phyloP scores from a whole-genome alignment of 106 monocot species.

The Allium sativum region DNA sequence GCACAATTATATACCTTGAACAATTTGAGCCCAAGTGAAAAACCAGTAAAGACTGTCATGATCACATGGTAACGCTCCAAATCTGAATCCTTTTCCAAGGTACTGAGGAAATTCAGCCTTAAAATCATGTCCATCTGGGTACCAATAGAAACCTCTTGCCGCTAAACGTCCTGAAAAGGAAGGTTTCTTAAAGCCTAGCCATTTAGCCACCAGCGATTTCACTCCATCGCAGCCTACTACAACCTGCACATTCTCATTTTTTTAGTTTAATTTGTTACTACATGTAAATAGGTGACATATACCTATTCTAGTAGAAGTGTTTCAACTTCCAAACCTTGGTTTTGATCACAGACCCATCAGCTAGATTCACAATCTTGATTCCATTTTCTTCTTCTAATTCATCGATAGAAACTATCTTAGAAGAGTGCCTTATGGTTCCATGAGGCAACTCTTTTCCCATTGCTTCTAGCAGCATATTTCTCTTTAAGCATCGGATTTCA shows the following conservation, averaged over 20 bases:
- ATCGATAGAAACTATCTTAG: slow-evolving; percentile 37
- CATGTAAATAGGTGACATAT: no score
- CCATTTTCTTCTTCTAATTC: slow-evolving; percentile 16
- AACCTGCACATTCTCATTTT: slow-evolving; percentile 18
- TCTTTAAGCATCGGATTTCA: slow-evolving; percentile 37
- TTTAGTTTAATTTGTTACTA: background rate
- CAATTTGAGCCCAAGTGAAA: slow-evolving; percentile 34
- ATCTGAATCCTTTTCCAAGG: slow-evolving; percentile 34
- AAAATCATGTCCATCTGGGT: slow-evolving; percentile 41
- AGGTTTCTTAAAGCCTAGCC: slow-evolving; percentile 45
- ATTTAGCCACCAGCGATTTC: slow-evolving; percentile 63
- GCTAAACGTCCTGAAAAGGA: slow-evolving; percentile 31
- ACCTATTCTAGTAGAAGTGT: no score
- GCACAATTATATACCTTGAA: slow-evolving; percentile 18
- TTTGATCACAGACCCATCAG: slow-evolving; percentile 47
- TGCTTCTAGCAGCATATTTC: slow-evolving; percentile 36
- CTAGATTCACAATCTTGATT: slow-evolving; percentile 36
- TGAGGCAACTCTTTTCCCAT: slow-evolving; percentile 38
- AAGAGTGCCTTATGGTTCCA: slow-evolving; percentile 36
- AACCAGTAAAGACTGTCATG: slow-evolving; percentile 58
- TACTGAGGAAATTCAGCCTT: slow-evolving; percentile 22
- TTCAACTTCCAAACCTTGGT: slow-evolving; percentile 56
- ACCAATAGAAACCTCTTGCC: slow-evolving; percentile 36
- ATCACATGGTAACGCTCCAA: slow-evolving; percentile 34
- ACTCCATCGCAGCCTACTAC: slow-evolving; percentile 77